Evolutionary conservation across 75 land plant genomes (phyloP).

Genomic region (Adiantum capillusveneris): DNA sequence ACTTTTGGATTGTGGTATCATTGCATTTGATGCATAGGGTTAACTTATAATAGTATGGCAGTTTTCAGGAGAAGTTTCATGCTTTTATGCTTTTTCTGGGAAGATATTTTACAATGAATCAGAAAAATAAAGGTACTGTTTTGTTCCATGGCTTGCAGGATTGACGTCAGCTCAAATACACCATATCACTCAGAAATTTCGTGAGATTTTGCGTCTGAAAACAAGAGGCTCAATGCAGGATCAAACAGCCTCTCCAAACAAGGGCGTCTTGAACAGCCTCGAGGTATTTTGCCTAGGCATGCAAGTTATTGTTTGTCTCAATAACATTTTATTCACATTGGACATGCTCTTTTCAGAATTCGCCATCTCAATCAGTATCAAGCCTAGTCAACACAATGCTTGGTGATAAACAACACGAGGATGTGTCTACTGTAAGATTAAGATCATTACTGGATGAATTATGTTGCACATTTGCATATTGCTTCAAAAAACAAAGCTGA

Average conservation of each 20-base stretch:
- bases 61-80: too few species aligned
- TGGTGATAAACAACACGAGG: conserved; percentile 80
- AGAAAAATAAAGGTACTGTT: too few species aligned
- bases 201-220: conserved; percentile 79
- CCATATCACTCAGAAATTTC: conserved; percentile 64
- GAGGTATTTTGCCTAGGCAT: conserved; percentile 47
- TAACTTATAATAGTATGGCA: too few species aligned
- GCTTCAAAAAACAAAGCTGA: too few species aligned
- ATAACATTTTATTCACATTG: neutral
- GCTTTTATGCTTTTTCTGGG: too few species aligned
- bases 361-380: conserved; percentile 76
- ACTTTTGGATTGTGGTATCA: too few species aligned
- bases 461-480: neutral
- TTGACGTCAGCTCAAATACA: conserved; percentile 38
- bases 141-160: too few species aligned
- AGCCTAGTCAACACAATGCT: conserved; percentile 76
- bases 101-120: too few species aligned
- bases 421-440: conserved; percentile 87
- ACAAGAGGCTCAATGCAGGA: conserved; percentile 57
- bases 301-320: too few species aligned
- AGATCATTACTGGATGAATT: too few species aligned
- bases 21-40: too few species aligned
- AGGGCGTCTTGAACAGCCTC: conserved; percentile 51
- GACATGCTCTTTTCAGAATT: conserved; percentile 52
- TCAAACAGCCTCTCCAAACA: conserved; percentile 44